These are phyloP conservation scores for Cinnamomum chago DNA, from an alignment of 164 flowering plant genomes.

Conservation along the genomic window DNA sequence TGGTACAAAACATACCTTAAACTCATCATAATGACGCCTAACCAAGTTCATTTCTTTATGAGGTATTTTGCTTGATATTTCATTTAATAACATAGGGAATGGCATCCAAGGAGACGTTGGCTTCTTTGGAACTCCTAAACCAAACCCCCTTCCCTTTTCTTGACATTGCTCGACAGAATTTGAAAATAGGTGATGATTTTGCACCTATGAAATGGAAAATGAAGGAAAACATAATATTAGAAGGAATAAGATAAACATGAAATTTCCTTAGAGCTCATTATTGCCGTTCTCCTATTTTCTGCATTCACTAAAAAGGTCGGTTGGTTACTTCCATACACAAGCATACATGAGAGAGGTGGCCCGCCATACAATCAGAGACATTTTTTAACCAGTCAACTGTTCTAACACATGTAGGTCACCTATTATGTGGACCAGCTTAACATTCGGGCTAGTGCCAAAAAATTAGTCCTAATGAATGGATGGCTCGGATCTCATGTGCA, in stretches of 20 bases:
- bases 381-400: too few relatives aligned
- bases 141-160: slow-evolving; percentile 18
- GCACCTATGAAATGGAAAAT: slow-evolving; percentile 19
- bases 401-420: too few relatives aligned
- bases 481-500: neutral
- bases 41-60: slow-evolving; percentile 46
- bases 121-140: slow-evolving; percentile 27
- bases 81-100: slow-evolving; percentile 70
- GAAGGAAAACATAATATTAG: neutral
- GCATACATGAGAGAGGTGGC: too few relatives aligned
- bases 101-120: slow-evolving; percentile 97
- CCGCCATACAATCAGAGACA: too few relatives aligned
- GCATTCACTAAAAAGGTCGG: too few relatives aligned
- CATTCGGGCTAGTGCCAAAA: neutral
- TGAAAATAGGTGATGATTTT: slow-evolving; percentile 8
- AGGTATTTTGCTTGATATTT: slow-evolving; percentile 52
- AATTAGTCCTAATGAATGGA: neutral
- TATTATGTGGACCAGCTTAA: too few relatives aligned
- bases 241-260: neutral
- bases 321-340: too few relatives aligned
- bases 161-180: slow-evolving; percentile 14
- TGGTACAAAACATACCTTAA: slow-evolving; percentile 37
- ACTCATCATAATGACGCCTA: slow-evolving; percentile 36
- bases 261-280: too few relatives aligned
- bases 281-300: too few relatives aligned